Evolutionary conservation across 2,329 filamentous ascomycete genomes (phyloP).

Genomic region (Penicillium glabrum): DNA sequence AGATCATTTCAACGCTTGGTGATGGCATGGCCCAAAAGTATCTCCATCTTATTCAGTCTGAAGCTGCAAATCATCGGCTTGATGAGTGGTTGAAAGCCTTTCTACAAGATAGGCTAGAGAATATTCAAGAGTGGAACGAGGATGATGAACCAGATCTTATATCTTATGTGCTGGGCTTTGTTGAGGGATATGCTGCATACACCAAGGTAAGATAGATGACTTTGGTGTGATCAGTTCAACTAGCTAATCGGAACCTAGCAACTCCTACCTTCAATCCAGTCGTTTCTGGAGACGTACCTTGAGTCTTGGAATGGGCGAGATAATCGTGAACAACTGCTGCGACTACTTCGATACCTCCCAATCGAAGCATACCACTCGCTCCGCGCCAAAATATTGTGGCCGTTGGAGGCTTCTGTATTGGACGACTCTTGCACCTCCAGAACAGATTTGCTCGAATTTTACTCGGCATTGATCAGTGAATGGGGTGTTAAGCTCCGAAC

Average conservation of each 20-base stretch:
- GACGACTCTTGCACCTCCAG: slow-evolving; percentile 50
- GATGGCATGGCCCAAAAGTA: slow-evolving; percentile 77
- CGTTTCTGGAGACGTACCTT: slow-evolving; percentile 53
- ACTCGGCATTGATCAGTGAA: slow-evolving; percentile 64
- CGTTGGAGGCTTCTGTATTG: slow-evolving; percentile 43
- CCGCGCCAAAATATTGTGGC: slow-evolving; percentile 37
- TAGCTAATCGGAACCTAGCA: slow-evolving; percentile 21
- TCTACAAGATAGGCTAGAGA: slow-evolving; percentile 38
- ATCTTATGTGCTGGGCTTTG: slow-evolving; percentile 34
- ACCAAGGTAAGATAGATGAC: slow-evolving; percentile 33
- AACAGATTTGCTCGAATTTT: slow-evolving; percentile 63
- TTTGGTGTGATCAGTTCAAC: neutral
- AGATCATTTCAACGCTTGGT: slow-evolving; percentile 72
- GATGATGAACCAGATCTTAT: slow-evolving; percentile 41
- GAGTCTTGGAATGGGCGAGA: slow-evolving; percentile 62
- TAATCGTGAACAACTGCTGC: slow-evolving; percentile 46
- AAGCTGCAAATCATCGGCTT: slow-evolving; percentile 43
- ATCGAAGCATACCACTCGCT: slow-evolving; percentile 34
- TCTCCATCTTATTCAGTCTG: slow-evolving; percentile 64
- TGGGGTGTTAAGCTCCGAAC: slow-evolving; percentile 42
- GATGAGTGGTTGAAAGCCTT: slow-evolving; percentile 43
- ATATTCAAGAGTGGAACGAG: slow-evolving; percentile 44
- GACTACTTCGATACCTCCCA: slow-evolving; percentile 34
- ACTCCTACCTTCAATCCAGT: slow-evolving; percentile 32
- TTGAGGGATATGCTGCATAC: slow-evolving; percentile 36